These are phyloP conservation scores for Trichosphaerium sp. DNA, from an alignment of 78 protist species.

Conservation along the genomic window DNA sequence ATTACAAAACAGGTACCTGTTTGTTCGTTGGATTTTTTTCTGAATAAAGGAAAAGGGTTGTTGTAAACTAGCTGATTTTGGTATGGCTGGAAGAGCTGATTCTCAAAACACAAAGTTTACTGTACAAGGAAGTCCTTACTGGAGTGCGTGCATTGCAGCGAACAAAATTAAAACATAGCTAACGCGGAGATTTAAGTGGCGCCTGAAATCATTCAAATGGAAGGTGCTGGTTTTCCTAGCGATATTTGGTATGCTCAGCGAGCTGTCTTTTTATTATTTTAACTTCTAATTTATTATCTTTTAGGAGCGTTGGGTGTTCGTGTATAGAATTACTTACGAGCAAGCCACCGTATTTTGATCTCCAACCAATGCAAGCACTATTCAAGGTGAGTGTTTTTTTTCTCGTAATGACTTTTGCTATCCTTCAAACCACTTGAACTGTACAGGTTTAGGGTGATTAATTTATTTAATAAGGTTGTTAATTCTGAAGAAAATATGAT, in stretches of 20 bases:
- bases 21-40: not conserved
- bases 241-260: too few relatives aligned
- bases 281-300: too few relatives aligned
- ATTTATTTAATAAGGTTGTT: too few relatives aligned
- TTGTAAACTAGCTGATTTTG: constrained; percentile 90
- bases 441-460: too few relatives aligned
- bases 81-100: constrained; percentile 66
- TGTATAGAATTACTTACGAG: constrained; percentile 91
- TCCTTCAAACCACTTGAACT: too few relatives aligned
- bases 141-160: constrained; percentile 65
- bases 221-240: constrained; percentile 67
- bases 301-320: constrained; percentile 94
- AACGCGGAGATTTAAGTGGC: constrained; percentile 69
- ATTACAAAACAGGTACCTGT: constrained; percentile 36
- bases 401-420: too few relatives aligned
- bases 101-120: constrained; percentile 5
- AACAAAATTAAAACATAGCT: not conserved
- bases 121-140: constrained; percentile 87
- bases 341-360: constrained; percentile 91
- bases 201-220: constrained; percentile 88
- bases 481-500: too few relatives aligned
- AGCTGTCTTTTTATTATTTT: too few relatives aligned
- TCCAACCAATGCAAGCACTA: constrained; percentile 89
- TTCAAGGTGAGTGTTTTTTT: too few relatives aligned
- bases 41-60: not conserved